phyloP scores from a whole-genome alignment of 1,284 basidiomycete genomes.

The Coniferiporia weirii region DNA sequence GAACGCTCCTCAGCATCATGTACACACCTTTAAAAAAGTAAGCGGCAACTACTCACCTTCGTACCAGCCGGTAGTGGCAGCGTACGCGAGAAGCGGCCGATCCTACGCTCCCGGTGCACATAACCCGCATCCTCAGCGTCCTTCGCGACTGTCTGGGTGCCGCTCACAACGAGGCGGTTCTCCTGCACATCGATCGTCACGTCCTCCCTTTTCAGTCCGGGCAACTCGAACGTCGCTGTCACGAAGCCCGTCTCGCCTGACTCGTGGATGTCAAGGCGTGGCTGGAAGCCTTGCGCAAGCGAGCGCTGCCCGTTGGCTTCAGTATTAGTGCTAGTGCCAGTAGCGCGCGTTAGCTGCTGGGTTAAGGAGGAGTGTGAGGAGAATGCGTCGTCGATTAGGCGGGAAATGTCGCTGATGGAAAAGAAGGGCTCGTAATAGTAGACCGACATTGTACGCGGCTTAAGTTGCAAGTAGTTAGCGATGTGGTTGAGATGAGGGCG shows the following conservation, averaged over 20 bases:
- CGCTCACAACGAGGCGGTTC: conserved; percentile 40
- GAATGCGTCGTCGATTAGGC: conserved; percentile 44
- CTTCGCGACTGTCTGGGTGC: conserved; percentile 32
- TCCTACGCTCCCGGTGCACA: conserved; percentile 44
- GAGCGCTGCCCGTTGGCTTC: not conserved
- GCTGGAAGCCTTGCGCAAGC: conserved; percentile 8
- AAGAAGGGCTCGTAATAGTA: conserved; percentile 45
- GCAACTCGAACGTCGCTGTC: conserved; percentile 34
- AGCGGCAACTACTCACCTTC: conserved; percentile 7
- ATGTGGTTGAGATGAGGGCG: not conserved
- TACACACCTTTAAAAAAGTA: no score
- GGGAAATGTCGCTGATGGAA: conserved; percentile 37
- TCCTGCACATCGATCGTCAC: conserved; percentile 36
- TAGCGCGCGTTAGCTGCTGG: not conserved
- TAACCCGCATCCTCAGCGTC: conserved; percentile 41
- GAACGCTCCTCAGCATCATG: no score
- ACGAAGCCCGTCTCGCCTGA: conserved; percentile 3
- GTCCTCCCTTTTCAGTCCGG: conserved; percentile 26
- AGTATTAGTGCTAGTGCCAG: not conserved
- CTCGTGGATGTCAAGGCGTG: conserved; percentile 6
- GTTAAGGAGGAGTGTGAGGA: not conserved
- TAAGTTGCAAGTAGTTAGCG: not conserved
- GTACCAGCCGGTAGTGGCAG: conserved; percentile 16
- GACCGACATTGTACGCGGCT: conserved; percentile 28
- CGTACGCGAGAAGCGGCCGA: conserved; percentile 42